Conservation (phyloP, 768 basidiomycete species). For the Grammothele lineata region DNA sequence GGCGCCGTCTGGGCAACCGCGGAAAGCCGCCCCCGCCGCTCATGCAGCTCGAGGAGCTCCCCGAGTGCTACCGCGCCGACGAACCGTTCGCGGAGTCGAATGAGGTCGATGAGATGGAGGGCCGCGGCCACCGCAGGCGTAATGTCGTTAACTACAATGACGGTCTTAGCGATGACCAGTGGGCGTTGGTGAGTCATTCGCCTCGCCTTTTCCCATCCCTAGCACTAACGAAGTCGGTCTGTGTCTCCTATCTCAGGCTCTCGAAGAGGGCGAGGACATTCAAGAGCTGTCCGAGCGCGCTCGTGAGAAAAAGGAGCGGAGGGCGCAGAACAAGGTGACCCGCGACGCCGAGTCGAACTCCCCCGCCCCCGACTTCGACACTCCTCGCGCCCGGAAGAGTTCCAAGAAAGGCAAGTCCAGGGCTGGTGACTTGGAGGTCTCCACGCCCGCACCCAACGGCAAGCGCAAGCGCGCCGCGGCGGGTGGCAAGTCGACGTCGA, state of each 20-base stretch:
- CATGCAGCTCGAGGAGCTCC: slow-evolving; percentile 85
- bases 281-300: slow-evolving; percentile 66
- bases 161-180: slow-evolving; percentile 90
- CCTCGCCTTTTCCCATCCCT: neutral
- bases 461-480: slow-evolving; percentile 84
- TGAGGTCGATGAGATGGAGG: slow-evolving; percentile 63
- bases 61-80: slow-evolving; percentile 85
- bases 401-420: slow-evolving; percentile 56
- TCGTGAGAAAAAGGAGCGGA: slow-evolving; percentile 61
- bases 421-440: slow-evolving; percentile 23
- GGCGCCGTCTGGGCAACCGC: slow-evolving; percentile 71
- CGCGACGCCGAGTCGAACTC: slow-evolving; percentile 44
- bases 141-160: slow-evolving; percentile 91
- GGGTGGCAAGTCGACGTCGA: slow-evolving; percentile 65
- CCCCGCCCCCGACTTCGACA: slow-evolving; percentile 23
- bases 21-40: slow-evolving; percentile 75
- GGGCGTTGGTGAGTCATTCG: slow-evolving; percentile 62
- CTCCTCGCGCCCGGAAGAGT: slow-evolving; percentile 44
- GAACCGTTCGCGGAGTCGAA: slow-evolving; percentile 69
- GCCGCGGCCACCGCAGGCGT: slow-evolving; percentile 81
- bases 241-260: no score
- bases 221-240: no score
- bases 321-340: slow-evolving; percentile 53
- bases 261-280: slow-evolving; percentile 79
- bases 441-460: slow-evolving; percentile 36